Evolutionary conservation across 2,329 filamentous ascomycete species (phyloP).

Genomic region (Teratosphaeria pseudoeucalypti): DNA sequence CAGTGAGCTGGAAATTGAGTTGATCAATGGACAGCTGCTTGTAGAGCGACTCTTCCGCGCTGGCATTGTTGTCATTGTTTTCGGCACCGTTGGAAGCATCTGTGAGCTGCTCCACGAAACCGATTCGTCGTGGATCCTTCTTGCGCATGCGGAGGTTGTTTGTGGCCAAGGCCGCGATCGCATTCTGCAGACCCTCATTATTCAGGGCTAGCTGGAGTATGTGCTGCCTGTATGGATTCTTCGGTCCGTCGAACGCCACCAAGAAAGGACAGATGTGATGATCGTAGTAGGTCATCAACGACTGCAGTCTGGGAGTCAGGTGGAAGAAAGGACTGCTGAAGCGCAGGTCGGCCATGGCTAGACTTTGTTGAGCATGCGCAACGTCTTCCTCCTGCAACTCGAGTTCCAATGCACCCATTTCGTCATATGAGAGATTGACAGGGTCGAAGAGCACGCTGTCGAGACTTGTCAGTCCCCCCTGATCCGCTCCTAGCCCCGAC

Average conservation of each 20-base stretch:
- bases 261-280: conserved; percentile 86
- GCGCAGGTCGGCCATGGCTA: conserved; percentile 20
- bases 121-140: conserved; percentile 42
- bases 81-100: conserved; percentile 17
- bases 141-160: conserved; percentile 85
- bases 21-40: conserved; percentile 75
- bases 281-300: conserved; percentile 87
- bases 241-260: conserved; percentile 77
- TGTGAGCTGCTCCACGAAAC: conserved; percentile 23
- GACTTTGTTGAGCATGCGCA: conserved; percentile 11
- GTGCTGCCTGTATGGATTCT: conserved; percentile 77
- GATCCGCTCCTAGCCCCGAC: not conserved
- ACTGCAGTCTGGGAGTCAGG: conserved; percentile 68
- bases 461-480: conserved; percentile 6
- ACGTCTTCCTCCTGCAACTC: conserved; percentile 10
- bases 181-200: conserved; percentile 80
- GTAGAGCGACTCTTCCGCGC: conserved; percentile 69
- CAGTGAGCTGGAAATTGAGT: conserved; percentile 73
- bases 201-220: conserved; percentile 66
- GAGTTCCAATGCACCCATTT: conserved; percentile 9
- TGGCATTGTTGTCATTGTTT: conserved; percentile 36
- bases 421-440: conserved; percentile 14
- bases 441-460: conserved; percentile 30
- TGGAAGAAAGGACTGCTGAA: conserved; percentile 36
- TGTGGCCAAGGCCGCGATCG: conserved; percentile 76